A percentile compares a stretch with the other conserved stretches of the same genome.
phyloP scores from a whole-genome alignment of 176 grass and related monocot genomes.

The Aegilops tauschii region DNA sequence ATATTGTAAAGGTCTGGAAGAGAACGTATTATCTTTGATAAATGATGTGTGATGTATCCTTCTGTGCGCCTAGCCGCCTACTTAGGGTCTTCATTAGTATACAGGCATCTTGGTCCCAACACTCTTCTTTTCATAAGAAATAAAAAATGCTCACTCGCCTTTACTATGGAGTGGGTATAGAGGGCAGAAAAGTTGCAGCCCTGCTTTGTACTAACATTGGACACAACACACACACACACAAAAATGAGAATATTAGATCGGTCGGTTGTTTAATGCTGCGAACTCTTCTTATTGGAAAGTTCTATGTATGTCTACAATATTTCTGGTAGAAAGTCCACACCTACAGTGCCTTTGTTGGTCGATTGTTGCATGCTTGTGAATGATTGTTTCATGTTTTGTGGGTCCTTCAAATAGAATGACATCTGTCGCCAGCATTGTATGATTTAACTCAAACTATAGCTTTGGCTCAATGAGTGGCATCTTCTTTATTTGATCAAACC shows the following conservation, averaged over 20 bases:
- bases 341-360: constrained; percentile 24
- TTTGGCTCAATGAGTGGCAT: constrained; percentile 29
- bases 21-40: constrained; percentile 12
- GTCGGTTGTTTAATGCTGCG: neutral
- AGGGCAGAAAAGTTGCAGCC: constrained; percentile 28
- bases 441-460: constrained; percentile 28
- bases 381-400: constrained; percentile 29
- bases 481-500: constrained; percentile 4
- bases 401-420: constrained; percentile 49
- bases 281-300: constrained; percentile 23
- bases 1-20: constrained; percentile 20
- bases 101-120: constrained; percentile 2
- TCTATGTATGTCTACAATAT: constrained; percentile 17
- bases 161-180: constrained; percentile 16
- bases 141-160: constrained; percentile 2
- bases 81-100: constrained; percentile 31
- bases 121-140: constrained; percentile 29
- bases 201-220: constrained; percentile 21
- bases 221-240: neutral
- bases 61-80: neutral
- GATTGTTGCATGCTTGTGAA: constrained; percentile 19
- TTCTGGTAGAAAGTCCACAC: constrained; percentile 42
- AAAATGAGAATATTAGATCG: constrained; percentile 10
- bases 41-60: constrained; percentile 27
- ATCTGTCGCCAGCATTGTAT: constrained; percentile 30